Evolutionary conservation across 495 filamentous ascomycete genomes (phyloP).

Genomic region (Xanthoparmelia taractica): DNA sequence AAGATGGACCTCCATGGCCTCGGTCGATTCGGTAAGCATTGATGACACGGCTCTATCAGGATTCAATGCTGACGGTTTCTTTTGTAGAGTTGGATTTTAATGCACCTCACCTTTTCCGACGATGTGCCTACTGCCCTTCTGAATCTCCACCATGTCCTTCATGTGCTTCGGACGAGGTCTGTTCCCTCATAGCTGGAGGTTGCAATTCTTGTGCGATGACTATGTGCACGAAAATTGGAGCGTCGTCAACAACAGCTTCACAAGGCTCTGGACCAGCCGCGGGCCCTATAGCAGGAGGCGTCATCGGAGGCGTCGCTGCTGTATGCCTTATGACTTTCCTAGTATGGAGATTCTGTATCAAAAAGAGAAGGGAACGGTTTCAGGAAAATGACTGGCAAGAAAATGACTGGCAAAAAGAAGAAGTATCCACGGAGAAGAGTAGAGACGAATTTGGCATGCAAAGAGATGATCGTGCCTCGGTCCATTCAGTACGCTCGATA

Average conservation of each 20-base stretch:
- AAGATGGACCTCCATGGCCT: conserved; percentile 18
- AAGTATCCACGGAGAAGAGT: conserved; percentile 41
- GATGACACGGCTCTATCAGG: background rate
- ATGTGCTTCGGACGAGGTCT: conserved; percentile 44
- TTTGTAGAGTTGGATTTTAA: conserved; percentile 19
- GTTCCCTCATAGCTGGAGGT: conserved; percentile 47
- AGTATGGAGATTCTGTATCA: conserved; percentile 81
- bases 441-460: conserved; percentile 50
- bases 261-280: conserved; percentile 45
- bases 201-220: conserved; percentile 55
- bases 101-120: conserved; percentile 39
- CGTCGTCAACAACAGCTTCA: conserved; percentile 29
- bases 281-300: conserved; percentile 78
- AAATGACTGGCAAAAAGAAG: conserved; percentile 48
- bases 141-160: conserved; percentile 43
- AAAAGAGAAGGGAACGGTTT: conserved; percentile 60
- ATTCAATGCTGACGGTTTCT: conserved; percentile 1
- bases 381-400: conserved; percentile 48
- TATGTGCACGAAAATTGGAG: conserved; percentile 47
- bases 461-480: conserved; percentile 62
- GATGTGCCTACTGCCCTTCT: conserved; percentile 39
- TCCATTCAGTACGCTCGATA: conserved; percentile 83
- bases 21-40: conserved; percentile 16
- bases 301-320: conserved; percentile 64
- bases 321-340: conserved; percentile 66